Percentiles rank a stretch among this genome's conserved stretches.
These are phyloP conservation scores for Colletotrichum neosansevieriae DNA, from an alignment of 2,329 filamentous ascomycete species.

Conservation along the genomic window DNA sequence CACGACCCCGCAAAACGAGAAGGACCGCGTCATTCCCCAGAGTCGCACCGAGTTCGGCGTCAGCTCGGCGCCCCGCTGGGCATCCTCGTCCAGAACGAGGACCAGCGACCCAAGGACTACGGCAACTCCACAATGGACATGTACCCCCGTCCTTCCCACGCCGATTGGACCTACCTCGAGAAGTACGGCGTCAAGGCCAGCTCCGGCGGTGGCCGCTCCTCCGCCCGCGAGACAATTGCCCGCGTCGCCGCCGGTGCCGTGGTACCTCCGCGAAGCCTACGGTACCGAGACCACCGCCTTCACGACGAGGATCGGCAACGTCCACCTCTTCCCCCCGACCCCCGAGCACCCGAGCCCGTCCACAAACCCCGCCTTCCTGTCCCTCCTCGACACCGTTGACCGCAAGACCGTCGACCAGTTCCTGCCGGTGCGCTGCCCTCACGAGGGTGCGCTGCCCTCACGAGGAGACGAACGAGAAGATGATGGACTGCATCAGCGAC, in stretches of 20 bases:
- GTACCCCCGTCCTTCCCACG: slow-evolving; percentile 92
- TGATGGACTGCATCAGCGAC: slow-evolving; percentile 83
- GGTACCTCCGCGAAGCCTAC: slow-evolving; percentile 85
- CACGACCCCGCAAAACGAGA: slow-evolving; percentile 93
- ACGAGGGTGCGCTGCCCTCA: slow-evolving; percentile 88
- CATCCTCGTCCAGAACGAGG: slow-evolving; percentile 89
- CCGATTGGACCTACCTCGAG: slow-evolving; percentile 96
- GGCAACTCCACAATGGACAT: slow-evolving; percentile 89
- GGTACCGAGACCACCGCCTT: slow-evolving; percentile 93
- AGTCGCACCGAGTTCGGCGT: slow-evolving; percentile 92
- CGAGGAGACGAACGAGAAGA: slow-evolving; percentile 70
- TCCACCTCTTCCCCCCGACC: slow-evolving; percentile 81
- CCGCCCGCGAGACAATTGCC: slow-evolving; percentile 94
- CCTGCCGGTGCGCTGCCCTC: slow-evolving; percentile 89
- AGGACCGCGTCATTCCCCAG: slow-evolving; percentile 91
- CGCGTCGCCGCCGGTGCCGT: slow-evolving; percentile 92
- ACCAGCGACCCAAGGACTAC: slow-evolving; percentile 94
- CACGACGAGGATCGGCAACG: slow-evolving; percentile 84
- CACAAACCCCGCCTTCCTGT: slow-evolving; percentile 83
- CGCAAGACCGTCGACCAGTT: slow-evolving; percentile 84
- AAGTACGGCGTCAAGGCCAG: slow-evolving; percentile 97
- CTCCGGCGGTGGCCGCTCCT: slow-evolving; percentile 85
- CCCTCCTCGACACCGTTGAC: slow-evolving; percentile 78
- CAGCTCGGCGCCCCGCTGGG: slow-evolving; percentile 90
- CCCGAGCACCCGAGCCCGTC: slow-evolving; percentile 75